Percentiles rank a stretch among this genome's conserved stretches.
Conservation (phyloP, 257 asterid species). For the Solanum etuberosum region DNA sequence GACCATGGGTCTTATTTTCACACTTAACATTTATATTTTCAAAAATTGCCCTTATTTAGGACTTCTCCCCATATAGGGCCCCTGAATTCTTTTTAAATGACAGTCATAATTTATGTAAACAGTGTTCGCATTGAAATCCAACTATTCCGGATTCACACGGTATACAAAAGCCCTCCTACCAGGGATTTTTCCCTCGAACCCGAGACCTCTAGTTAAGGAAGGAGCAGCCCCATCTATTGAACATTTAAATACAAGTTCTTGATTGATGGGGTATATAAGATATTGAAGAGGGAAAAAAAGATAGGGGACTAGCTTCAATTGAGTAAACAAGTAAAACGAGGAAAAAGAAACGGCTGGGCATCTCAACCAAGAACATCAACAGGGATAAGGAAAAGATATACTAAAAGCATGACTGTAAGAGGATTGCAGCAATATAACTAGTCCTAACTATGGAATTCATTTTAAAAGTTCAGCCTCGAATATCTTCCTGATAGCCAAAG, state of each 20-base stretch:
- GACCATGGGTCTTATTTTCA: too few relatives aligned
- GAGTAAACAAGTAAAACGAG: neutral
- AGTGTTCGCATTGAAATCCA: too few relatives aligned
- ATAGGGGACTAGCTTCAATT: neutral
- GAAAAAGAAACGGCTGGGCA: neutral
- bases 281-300: neutral
- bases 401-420: neutral
- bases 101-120: too few relatives aligned
- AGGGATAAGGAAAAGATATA: neutral
- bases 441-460: neutral
- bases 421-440: neutral
- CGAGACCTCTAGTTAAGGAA: too few relatives aligned
- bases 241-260: neutral
- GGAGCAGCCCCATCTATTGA: too few relatives aligned
- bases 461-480: neutral
- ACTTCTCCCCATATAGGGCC: too few relatives aligned
- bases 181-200: too few relatives aligned
- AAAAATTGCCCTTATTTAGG: too few relatives aligned
- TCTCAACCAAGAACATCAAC: neutral
- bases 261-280: neutral
- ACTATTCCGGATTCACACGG: too few relatives aligned
- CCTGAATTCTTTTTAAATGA: too few relatives aligned
- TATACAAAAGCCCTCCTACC: too few relatives aligned
- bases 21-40: too few relatives aligned
- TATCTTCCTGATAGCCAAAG: neutral